Evolutionary conservation across 306 rosid genomes (phyloP), one percentile per base, ranked within the genome.

Genomic region (Oemleria cerasiformis): DNA sequence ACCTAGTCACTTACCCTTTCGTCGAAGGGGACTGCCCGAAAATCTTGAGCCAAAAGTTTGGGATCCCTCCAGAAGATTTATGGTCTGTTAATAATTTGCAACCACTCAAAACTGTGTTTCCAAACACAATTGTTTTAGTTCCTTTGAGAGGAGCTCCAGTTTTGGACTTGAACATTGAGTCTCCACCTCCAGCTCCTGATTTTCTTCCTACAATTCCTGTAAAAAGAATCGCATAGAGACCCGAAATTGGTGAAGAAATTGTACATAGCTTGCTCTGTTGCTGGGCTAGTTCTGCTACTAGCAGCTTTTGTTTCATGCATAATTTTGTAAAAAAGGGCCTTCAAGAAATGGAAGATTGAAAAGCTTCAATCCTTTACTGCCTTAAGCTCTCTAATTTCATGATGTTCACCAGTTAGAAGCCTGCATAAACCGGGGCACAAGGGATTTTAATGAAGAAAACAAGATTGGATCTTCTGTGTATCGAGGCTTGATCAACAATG

Each of bases 1-100:
- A 82, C 73, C 87, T 86, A 75, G 84, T 87, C 9, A 84, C 91
- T 63, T 87, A 85, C 85, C 96, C 92, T 74, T 1, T 87, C n/a
- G 36, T 84, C 9, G 55, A 12, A 71, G 81, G 70, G 9, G 91
- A 87, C 59, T 48, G 8, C 11, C 59, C 62, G 4, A 48, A 8
- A 2, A 39, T 0, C 58, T 38, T 85, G 72, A 60, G 68, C n/a
- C 8, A 45, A 39, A 85, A 83, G 73, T 87, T 90, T 54, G 70
- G 75, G 7, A 67, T 87, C 49, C 70, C 83, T 65, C 19, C 9
- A 16, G 77, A 84, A 74, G 84, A 84, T 41, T 64, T 90, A 48
- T 75, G n/a, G 38, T 75, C 30, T 51, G 79, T 61, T 2, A 90
- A 90, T 74, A 40, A 63, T 34, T 53, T 90, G 39, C 25, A 10